Evolutionary conservation across 1,284 basidiomycete genomes (phyloP).

Genomic region (Ganoderma lucidum): DNA sequence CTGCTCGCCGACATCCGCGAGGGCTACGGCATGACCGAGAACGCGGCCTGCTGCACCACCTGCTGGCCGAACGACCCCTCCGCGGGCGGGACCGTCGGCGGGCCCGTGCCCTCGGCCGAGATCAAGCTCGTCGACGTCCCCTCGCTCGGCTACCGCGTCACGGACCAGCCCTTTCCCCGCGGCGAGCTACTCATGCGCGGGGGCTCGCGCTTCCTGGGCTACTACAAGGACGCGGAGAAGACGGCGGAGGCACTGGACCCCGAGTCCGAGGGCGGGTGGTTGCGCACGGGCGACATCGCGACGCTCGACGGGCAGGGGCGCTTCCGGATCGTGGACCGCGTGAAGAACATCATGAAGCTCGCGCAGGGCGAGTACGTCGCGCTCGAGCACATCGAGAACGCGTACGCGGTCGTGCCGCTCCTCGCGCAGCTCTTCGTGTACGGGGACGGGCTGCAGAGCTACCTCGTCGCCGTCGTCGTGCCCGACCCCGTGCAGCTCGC

Average conservation of each 20-base stretch:
- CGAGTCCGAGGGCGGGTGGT: conserved; percentile 73
- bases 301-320: conserved; percentile 84
- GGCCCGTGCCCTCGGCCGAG: conserved; percentile 78
- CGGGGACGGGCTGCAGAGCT: conserved; percentile 86
- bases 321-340: conserved; percentile 92
- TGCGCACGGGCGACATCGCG: conserved; percentile 92
- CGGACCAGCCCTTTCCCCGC: conserved; percentile 91
- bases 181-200: conserved; percentile 89
- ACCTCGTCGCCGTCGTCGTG: conserved; percentile 85
- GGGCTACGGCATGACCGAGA: conserved; percentile 88
- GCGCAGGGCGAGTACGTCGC: conserved; percentile 98
- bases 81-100: conserved; percentile 80
- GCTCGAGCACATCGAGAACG: conserved; percentile 92
- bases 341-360: conserved; percentile 99
- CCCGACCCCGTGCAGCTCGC: conserved; percentile 81
- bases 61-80: conserved; percentile 63
- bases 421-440: conserved; percentile 85
- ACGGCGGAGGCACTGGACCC: conserved; percentile 70
- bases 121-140: conserved; percentile 91
- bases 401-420: conserved; percentile 77
- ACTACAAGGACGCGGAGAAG: conserved; percentile 83
- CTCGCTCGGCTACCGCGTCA: conserved; percentile 86
- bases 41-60: conserved; percentile 65
- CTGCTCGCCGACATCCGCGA: conserved; percentile 80
- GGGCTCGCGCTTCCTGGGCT: conserved; percentile 66